Base-by-base conservation (phyloP, 2,329 filamentous ascomycete genomes). In the Nemania sp. region DNA sequence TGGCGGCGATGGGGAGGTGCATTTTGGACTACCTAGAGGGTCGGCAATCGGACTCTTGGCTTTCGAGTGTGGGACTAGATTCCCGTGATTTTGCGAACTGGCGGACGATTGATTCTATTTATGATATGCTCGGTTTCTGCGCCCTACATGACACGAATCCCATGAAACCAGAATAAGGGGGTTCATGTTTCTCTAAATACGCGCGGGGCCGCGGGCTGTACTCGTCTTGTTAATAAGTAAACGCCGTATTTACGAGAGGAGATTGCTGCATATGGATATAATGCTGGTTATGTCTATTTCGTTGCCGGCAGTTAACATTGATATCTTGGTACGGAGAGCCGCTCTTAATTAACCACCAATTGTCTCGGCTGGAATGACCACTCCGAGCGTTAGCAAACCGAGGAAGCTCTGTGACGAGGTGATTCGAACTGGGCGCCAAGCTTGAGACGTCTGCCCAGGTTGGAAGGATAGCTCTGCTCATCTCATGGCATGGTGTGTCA, bases 1-100 rank as follows among this genome's bases (percentile, higher is more conserved):
- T 54, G 47, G 73, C 47, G 25, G 75, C 47, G 46, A 73, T 53
- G 5, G 73, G 70, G 63, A 75, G 63, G 34, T 71, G 76, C 78
- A 80, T 79, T 17, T 18, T 72, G 67, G 48, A n/a, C n/a, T n/a
- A n/a, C n/a, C 54, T 2, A 21, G 25, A 11, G 45, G 2, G 34
- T n/a, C 12, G 29, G 42, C 40, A 2, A 2, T 29, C 7, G 25
- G 7, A 7, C 25, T 29, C 25, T 29, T 29, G 25, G 25, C 25
- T 4, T 3, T 7, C 3, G 25, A 29, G 25, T 7, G 3, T 29
- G 25, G 25, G 3, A 29, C 25, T 29, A 29, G 25, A 4, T 29
- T 3, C 25, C 25, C 25, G 25, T 29, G 25, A 29, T 4, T 7
- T 29, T 29, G 25, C n/a, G n/a, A n/a, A n/a, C n/a, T 29, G 3